Conservation (phyloP, 2,329 filamentous ascomycete genomes). For the Mycosphaerella sp. region DNA sequence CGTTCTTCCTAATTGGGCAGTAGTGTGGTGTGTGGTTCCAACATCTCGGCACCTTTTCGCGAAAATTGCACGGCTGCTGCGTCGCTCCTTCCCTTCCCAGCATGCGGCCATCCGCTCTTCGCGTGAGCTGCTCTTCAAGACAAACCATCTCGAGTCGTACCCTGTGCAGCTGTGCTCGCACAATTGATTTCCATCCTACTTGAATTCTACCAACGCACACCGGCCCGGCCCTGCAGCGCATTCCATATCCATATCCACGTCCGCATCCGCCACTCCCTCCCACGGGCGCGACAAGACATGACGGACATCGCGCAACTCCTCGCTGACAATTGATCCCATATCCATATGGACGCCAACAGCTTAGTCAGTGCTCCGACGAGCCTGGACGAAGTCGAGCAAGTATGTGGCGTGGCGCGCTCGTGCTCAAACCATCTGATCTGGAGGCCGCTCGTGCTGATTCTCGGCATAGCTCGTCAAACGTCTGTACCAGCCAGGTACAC, state of each 20-base stretch:
- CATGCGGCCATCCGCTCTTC: not conserved
- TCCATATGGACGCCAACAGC: slow-evolving; percentile 12
- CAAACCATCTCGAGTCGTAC: not conserved
- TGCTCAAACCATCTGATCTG: not conserved
- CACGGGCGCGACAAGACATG: slow-evolving; percentile 7
- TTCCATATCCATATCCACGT: not conserved
- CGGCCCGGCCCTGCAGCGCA: not conserved
- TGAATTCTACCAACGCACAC: not conserved
- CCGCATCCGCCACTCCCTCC: not conserved
- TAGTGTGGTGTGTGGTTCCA: too few species aligned
- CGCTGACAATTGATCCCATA: not conserved
- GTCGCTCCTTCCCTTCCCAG: not conserved
- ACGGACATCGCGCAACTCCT: slow-evolving; percentile 7
- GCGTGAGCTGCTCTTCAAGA: not conserved
- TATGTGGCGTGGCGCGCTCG: slow-evolving; percentile 3
- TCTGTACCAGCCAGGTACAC: slow-evolving; percentile 44
- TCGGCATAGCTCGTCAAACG: slow-evolving; percentile 40
- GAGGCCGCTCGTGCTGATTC: not conserved
- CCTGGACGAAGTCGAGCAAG: slow-evolving; percentile 20
- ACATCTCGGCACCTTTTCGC: not conserved
- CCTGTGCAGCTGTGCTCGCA: not conserved
- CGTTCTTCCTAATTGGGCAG: too few species aligned
- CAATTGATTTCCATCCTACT: not conserved
- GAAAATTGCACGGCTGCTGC: not conserved
- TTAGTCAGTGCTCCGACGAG: slow-evolving; percentile 16